phyloP scores from a whole-genome alignment of 2,329 filamentous ascomycete genomes.

The Aspergillus sp. region DNA sequence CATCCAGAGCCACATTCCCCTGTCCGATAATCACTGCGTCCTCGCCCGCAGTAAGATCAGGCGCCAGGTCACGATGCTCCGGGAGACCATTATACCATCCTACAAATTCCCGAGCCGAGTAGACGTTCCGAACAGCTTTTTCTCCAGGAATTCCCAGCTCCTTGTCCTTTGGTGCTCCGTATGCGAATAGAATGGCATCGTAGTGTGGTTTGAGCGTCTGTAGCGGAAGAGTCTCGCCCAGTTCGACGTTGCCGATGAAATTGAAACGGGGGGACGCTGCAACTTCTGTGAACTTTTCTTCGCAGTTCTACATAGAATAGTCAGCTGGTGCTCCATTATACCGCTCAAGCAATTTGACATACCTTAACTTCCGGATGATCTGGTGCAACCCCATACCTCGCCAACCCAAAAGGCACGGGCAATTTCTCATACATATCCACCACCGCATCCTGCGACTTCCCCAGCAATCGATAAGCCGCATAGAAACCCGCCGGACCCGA shows the following conservation, averaged over 20 bases:
- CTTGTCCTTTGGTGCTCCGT: conserved; percentile 82
- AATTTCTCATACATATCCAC: conserved; percentile 97
- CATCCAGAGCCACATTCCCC: conserved; percentile 92
- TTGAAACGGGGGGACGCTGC: conserved; percentile 77
- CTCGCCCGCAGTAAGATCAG: conserved; percentile 69
- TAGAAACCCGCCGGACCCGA: conserved; percentile 97
- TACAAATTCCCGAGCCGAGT: conserved; percentile 88
- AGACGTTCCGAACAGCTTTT: conserved; percentile 59
- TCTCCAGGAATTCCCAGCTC: conserved; percentile 78
- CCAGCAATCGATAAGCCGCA: conserved; percentile 78
- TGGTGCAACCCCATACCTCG: conserved; percentile 92
- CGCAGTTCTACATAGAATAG: conserved; percentile 67
- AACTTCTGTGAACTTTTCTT: conserved; percentile 88
- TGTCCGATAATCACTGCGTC: conserved; percentile 88
- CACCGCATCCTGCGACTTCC: conserved; percentile 63
- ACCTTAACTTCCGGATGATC: conserved; percentile 99
- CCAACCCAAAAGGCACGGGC: conserved; percentile 87
- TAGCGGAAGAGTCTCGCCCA: conserved; percentile 68
- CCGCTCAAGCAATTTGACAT: conserved; percentile 12
- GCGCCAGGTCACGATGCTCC: conserved; percentile 67
- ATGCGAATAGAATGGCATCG: conserved; percentile 86
- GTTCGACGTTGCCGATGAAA: conserved; percentile 82
- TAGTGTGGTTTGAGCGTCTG: conserved; percentile 71
- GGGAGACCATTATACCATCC: conserved; percentile 98
- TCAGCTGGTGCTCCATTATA: neutral